Conservation (phyloP, 2,329 filamentous ascomycete species). For the Colletotrichum godetiae region DNA sequence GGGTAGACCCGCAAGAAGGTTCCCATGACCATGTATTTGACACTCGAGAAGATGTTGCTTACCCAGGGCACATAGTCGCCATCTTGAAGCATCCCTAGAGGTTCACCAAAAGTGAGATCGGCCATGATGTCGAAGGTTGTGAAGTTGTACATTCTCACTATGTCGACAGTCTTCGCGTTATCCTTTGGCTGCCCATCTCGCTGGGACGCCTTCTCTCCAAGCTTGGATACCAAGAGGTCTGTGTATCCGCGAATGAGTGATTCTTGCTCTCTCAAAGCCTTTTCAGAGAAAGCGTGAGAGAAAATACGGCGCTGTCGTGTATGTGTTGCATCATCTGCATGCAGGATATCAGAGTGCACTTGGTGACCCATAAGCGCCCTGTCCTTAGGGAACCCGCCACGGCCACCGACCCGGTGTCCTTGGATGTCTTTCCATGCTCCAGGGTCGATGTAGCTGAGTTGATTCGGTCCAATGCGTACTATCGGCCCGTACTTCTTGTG, state of each 20-base stretch:
- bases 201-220: neutral
- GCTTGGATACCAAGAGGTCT: neutral
- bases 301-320: neutral
- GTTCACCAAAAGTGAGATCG: neutral
- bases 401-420: neutral
- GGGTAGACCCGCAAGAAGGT: too few species aligned
- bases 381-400: neutral
- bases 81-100: neutral
- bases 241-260: neutral
- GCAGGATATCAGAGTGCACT: neutral
- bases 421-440: neutral
- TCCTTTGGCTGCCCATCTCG: neutral
- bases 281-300: neutral
- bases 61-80: neutral
- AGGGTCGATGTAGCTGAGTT: neutral
- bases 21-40: neutral
- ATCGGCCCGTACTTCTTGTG: neutral
- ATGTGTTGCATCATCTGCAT: neutral
- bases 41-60: neutral
- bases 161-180: neutral
- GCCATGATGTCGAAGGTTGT: neutral
- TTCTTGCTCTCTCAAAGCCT: neutral
- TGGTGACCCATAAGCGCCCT: neutral
- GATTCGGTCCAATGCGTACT: neutral
- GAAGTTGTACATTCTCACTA: neutral